These are phyloP conservation scores for Candida gigantensis DNA, from an alignment of 1,139 yeast species.

Conservation along the genomic window DNA sequence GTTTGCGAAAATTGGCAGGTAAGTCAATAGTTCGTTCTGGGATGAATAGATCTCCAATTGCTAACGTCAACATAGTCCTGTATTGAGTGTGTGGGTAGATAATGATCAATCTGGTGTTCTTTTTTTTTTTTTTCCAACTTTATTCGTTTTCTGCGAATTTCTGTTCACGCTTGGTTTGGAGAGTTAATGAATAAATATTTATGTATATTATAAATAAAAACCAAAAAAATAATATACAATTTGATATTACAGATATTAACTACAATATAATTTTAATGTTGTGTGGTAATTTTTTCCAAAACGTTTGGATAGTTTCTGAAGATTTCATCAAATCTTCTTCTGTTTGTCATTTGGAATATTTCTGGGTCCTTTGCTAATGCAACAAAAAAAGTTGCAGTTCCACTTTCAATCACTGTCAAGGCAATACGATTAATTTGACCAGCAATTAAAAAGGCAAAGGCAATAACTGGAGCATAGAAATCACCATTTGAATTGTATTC, in stretches of 20 bases:
- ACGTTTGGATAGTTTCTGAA: conserved; percentile 78
- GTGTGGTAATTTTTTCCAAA: conserved; percentile 49
- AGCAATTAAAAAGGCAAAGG: conserved; percentile 74
- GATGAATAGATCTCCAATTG: conserved; percentile 85
- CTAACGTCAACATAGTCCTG: conserved; percentile 70
- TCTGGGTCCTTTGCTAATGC: conserved; percentile 90
- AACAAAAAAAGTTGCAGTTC: conserved; percentile 82
- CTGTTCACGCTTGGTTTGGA: neutral
- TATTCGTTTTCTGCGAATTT: neutral
- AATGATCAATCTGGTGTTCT: neutral
- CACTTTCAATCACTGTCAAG: conserved; percentile 74
- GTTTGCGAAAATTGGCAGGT: conserved; percentile 63
- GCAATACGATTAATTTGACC: conserved; percentile 76
- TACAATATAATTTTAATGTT: conserved; percentile 25
- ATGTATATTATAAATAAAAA: too few species aligned
- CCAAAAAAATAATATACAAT: neutral
- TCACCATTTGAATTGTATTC: conserved; percentile 64
- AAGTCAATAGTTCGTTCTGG: conserved; percentile 78
- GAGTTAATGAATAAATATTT: too few species aligned
- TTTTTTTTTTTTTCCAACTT: conserved; percentile 1
- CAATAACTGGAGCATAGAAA: conserved; percentile 76
- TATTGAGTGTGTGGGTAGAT: neutral
- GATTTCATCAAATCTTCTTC: conserved; percentile 71
- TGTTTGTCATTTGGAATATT: conserved; percentile 73
- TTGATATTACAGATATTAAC: neutral